Conservation (phyloP, 106 monocot genomes). For the Hemerocallis citrina region DNA sequence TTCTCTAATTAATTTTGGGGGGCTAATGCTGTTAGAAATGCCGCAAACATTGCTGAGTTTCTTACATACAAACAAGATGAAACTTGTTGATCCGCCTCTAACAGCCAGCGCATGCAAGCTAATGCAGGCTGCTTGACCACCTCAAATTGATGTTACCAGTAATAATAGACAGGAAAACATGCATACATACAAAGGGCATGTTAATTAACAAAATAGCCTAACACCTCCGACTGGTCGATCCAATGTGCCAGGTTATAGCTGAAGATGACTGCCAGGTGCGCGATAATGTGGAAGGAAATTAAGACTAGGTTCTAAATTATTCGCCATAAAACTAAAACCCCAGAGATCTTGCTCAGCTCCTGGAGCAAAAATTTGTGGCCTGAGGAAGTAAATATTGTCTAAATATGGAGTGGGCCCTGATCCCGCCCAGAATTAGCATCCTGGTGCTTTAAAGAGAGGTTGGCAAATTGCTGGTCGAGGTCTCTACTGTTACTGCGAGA, state of each 20-base stretch:
- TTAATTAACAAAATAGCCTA: slow-evolving; percentile 29
- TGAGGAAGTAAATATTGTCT: background rate
- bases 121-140: too few species aligned
- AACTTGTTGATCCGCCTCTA: too few species aligned
- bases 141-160: too few species aligned
- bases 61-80: too few species aligned
- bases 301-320: slow-evolving; percentile 15
- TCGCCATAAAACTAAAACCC: slow-evolving; percentile 9
- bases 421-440: slow-evolving; percentile 43
- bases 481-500: slow-evolving; percentile 65
- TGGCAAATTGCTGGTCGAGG: slow-evolving; percentile 62
- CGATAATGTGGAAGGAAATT: slow-evolving; percentile 8
- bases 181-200: too few species aligned
- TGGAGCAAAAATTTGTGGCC: background rate
- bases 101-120: too few species aligned
- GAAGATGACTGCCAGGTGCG: slow-evolving; percentile 66
- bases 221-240: slow-evolving; percentile 60
- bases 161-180: too few species aligned
- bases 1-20: too few species aligned
- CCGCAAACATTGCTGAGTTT: too few species aligned
- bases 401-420: slow-evolving; percentile 7
- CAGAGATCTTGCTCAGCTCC: background rate
- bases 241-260: slow-evolving; percentile 12
- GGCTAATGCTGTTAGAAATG: too few species aligned
- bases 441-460: slow-evolving; percentile 70